Percentiles rank a stretch among this genome's conserved stretches.
Conservation (phyloP, 2,329 filamentous ascomycete genomes). For the Dactylonectria estremocensis region DNA sequence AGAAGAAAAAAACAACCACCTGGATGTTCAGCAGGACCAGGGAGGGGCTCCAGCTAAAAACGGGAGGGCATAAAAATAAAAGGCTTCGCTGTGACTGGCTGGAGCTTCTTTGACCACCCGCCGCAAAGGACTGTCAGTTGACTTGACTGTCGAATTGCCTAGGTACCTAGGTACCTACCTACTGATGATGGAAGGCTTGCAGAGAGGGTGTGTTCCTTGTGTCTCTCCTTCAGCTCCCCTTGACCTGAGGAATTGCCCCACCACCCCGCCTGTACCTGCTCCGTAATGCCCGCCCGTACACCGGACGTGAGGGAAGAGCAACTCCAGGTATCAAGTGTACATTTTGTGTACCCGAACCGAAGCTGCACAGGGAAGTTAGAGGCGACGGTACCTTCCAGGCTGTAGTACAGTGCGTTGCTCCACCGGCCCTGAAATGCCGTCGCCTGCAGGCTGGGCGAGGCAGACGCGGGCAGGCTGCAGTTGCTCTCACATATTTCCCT, state of each 20-base stretch:
- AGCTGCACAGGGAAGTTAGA: background rate
- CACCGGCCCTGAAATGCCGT: slow-evolving; percentile 16
- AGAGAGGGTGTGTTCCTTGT: background rate
- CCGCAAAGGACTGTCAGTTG: slow-evolving; percentile 32
- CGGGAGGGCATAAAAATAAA: slow-evolving; percentile 27
- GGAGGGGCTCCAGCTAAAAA: slow-evolving; percentile 7
- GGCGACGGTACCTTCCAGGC: too few species aligned
- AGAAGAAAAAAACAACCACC: slow-evolving; percentile 17
- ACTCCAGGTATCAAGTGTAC: background rate
- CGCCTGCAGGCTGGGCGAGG: slow-evolving; percentile 19
- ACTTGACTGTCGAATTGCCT: slow-evolving; percentile 12
- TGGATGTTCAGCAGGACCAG: slow-evolving; percentile 30
- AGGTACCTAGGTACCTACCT: too few species aligned
- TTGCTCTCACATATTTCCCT: background rate
- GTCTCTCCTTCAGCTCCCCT: slow-evolving; percentile 26
- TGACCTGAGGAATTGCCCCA: slow-evolving; percentile 5
- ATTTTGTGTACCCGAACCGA: slow-evolving; percentile 1
- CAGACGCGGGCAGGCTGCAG: slow-evolving; percentile 21
- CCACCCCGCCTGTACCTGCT: slow-evolving; percentile 1
- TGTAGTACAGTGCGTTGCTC: too few species aligned
- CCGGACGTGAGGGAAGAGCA: too few species aligned
- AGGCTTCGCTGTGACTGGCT: slow-evolving; percentile 21
- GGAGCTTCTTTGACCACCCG: slow-evolving; percentile 20
- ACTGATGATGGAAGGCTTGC: slow-evolving; percentile 26
- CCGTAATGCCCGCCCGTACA: too few species aligned